Percentiles rank a stretch among this genome's conserved stretches.
Evolutionary conservation across 1,284 basidiomycete genomes (phyloP).

Genomic region (Tremellales sp.): DNA sequence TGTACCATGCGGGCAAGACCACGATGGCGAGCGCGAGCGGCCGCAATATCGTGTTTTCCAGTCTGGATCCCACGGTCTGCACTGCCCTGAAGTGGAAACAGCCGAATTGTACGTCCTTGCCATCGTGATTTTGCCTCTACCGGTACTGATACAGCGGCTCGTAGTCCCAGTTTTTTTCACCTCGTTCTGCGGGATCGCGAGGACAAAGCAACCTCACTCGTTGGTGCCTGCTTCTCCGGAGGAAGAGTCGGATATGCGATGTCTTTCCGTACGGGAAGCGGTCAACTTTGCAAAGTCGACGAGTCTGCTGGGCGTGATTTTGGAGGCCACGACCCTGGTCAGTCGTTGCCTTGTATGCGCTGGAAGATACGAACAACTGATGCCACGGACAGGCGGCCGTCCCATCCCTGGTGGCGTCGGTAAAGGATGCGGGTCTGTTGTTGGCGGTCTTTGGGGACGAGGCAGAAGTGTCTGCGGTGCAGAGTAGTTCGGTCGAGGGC

Average conservation of each 20-base stretch:
- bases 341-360: conserved; percentile 29
- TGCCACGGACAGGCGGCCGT: conserved; percentile 57
- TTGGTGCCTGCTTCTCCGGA: conserved; percentile 46
- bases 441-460: conserved; percentile 70
- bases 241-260: conserved; percentile 54
- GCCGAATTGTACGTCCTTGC: conserved; percentile 70
- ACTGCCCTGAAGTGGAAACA: conserved; percentile 91
- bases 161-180: conserved; percentile 94
- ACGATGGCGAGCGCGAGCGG: conserved; percentile 53
- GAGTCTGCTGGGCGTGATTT: conserved; percentile 87
- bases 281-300: conserved; percentile 92
- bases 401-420: conserved; percentile 76
- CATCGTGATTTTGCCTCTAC: conserved; percentile 3
- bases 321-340: conserved; percentile 84
- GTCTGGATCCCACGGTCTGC: conserved; percentile 81
- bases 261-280: conserved; percentile 75
- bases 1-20: conserved; percentile 60
- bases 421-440: conserved; percentile 82
- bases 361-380: no score
- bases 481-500: conserved; percentile 38
- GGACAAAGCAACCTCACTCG: conserved; percentile 13
- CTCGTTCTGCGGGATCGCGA: conserved; percentile 72
- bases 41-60: conserved; percentile 79
- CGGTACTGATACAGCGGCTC: conserved; percentile 1
- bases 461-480: conserved; percentile 48